Evolutionary conservation across 2,329 filamentous ascomycete species (phyloP).

Genomic region (Alternaria tenuissima): DNA sequence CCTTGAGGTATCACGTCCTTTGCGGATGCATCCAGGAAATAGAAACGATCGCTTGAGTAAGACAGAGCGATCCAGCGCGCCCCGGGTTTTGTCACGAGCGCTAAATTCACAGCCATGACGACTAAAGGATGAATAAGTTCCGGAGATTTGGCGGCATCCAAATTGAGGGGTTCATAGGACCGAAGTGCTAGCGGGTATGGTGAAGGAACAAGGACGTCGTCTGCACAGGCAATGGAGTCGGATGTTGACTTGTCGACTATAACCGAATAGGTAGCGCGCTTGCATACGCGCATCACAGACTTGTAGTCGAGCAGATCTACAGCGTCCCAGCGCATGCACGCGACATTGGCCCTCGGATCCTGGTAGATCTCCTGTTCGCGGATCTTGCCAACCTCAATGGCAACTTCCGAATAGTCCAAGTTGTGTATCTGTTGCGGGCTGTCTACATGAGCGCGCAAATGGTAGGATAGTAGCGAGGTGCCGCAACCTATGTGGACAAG

Average conservation of each 20-base stretch:
- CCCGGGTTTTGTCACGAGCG: conserved; percentile 47
- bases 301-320: conserved; percentile 47
- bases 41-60: conserved; percentile 52
- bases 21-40: conserved; percentile 32
- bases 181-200: conserved; percentile 39
- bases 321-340: conserved; percentile 43
- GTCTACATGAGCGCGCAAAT: conserved; percentile 44
- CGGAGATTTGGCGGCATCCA: conserved; percentile 11
- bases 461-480: conserved; percentile 49
- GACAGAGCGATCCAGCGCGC: conserved; percentile 53
- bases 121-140: conserved; percentile 49
- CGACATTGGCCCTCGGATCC: not conserved
- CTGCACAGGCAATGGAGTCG: conserved; percentile 49
- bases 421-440: conserved; percentile 48
- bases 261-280: conserved; percentile 38
- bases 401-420: conserved; percentile 50
- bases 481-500: conserved; percentile 53
- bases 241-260: conserved; percentile 51
- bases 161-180: conserved; percentile 3
- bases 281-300: conserved; percentile 38
- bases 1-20: conserved; percentile 27
- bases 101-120: conserved; percentile 52
- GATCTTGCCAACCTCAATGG: conserved; percentile 42
- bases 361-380: conserved; percentile 40
- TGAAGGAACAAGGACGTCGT: conserved; percentile 41